Percentiles rank a stretch among this genome's conserved stretches.
phyloP scores from a whole-genome alignment of 768 basidiomycete genomes.

The Tylopilus subfusipes region DNA sequence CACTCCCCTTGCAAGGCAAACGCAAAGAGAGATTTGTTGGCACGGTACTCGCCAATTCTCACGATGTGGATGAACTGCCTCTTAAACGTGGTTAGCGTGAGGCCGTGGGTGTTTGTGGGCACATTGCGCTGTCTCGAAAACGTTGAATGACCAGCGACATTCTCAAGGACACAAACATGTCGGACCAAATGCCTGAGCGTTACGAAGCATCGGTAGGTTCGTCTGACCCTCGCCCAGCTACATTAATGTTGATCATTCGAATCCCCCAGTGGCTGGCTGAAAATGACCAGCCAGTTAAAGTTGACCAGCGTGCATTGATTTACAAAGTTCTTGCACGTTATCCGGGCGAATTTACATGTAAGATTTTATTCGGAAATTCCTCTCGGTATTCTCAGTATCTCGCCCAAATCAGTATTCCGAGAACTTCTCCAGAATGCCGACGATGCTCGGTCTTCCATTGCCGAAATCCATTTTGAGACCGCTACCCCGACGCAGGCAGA shows the following conservation, averaged over 20 bases:
- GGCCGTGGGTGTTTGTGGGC: no score
- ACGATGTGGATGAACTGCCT: no score
- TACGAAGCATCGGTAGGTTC: neutral
- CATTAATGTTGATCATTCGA: neutral
- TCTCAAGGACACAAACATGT: neutral
- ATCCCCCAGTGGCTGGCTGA: slow-evolving; percentile 42
- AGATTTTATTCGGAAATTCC: slow-evolving; percentile 10
- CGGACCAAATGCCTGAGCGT: neutral
- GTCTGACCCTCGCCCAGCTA: neutral
- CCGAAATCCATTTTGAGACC: slow-evolving; percentile 78
- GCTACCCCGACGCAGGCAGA: slow-evolving; percentile 33
- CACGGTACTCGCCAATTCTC: no score
- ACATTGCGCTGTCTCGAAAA: neutral
- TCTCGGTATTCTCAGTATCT: neutral
- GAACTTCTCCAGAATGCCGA: slow-evolving; percentile 48
- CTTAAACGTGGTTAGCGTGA: no score
- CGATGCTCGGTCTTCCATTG: slow-evolving; percentile 71
- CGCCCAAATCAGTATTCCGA: slow-evolving; percentile 46
- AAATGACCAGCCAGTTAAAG: slow-evolving; percentile 68
- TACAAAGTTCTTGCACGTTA: slow-evolving; percentile 95
- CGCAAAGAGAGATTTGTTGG: no score
- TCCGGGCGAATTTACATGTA: slow-evolving; percentile 83
- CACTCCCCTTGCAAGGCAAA: no score
- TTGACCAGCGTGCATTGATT: slow-evolving; percentile 88
- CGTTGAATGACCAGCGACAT: neutral